Evolutionary conservation across 441 rosid species (phyloP).

Genomic region (Raphanus hybrid): DNA sequence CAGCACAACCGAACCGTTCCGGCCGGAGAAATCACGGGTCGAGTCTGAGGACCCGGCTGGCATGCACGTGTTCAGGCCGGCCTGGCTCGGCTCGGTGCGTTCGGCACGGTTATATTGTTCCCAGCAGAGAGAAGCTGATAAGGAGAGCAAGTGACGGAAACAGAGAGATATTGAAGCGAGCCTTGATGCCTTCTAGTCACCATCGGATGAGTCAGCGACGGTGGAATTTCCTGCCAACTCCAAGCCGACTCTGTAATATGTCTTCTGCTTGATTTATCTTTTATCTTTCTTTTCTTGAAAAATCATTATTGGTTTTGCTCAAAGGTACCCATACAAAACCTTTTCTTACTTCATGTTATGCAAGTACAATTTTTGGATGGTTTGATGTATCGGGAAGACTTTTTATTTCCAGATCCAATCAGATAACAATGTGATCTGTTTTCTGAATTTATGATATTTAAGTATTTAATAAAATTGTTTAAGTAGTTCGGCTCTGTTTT

Average conservation of each 20-base stretch:
- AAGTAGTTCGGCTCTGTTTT: background rate
- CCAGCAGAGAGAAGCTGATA: conserved; percentile 45
- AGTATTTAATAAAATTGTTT: background rate
- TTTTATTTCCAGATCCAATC: background rate
- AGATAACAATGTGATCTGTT: conserved; percentile 6
- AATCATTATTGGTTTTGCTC: conserved; percentile 7
- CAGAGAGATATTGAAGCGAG: conserved; percentile 65
- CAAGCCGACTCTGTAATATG: conserved; percentile 80
- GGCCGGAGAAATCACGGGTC: conserved; percentile 22
- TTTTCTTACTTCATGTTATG: conserved; percentile 1
- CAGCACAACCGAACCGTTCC: background rate
- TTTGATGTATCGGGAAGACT: conserved; percentile 1
- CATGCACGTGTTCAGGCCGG: conserved; percentile 54
- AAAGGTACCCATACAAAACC: conserved; percentile 8
- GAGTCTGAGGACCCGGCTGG: conserved; percentile 35
- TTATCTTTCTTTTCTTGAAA: background rate
- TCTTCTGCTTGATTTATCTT: conserved; percentile 48
- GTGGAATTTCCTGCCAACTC: conserved; percentile 76
- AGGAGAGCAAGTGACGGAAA: conserved; percentile 44
- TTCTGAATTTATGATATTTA: background rate
- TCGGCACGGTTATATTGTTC: conserved; percentile 59
- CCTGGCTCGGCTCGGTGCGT: conserved; percentile 60
- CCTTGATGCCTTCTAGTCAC: conserved; percentile 54
- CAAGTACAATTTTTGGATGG: background rate
- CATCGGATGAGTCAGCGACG: conserved; percentile 59